These are phyloP conservation scores for Cicer cuneatum DNA, from an alignment of 306 rosid species.

Conservation along the genomic window DNA sequence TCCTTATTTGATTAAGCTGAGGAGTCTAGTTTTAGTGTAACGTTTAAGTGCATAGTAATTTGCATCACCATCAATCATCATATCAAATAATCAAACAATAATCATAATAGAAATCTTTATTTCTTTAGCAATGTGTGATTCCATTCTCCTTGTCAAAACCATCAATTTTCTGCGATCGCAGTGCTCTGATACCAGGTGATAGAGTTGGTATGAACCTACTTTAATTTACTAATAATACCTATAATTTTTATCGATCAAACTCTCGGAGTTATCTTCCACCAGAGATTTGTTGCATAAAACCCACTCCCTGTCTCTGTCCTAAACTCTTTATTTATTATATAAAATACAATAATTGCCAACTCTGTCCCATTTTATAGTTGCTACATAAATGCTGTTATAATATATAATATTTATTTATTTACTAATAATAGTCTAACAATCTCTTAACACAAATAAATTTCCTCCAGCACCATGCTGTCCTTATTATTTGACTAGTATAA, in stretches of 20 bases:
- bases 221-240: background rate
- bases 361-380: too few relatives aligned
- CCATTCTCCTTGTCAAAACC: background rate
- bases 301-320: background rate
- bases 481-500: slow-evolving; percentile 26
- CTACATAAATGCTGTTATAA: too few relatives aligned
- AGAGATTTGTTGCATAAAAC: background rate
- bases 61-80: slow-evolving; percentile 1
- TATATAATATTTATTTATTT: too few relatives aligned
- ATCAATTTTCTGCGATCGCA: background rate
- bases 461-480: slow-evolving; percentile 16
- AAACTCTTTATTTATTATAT: background rate
- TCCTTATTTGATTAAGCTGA: background rate
- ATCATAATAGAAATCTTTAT: background rate
- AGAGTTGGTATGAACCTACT: background rate
- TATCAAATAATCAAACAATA: background rate
- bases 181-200: too few relatives aligned
- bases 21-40: background rate
- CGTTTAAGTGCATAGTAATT: background rate
- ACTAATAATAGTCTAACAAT: too few relatives aligned
- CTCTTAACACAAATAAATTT: background rate
- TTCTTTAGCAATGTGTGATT: background rate
- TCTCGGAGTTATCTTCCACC: background rate
- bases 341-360: too few relatives aligned
- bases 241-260: background rate